phyloP scores from a whole-genome alignment of 768 basidiomycete genomes.

The Kwoniella dendrophila region DNA sequence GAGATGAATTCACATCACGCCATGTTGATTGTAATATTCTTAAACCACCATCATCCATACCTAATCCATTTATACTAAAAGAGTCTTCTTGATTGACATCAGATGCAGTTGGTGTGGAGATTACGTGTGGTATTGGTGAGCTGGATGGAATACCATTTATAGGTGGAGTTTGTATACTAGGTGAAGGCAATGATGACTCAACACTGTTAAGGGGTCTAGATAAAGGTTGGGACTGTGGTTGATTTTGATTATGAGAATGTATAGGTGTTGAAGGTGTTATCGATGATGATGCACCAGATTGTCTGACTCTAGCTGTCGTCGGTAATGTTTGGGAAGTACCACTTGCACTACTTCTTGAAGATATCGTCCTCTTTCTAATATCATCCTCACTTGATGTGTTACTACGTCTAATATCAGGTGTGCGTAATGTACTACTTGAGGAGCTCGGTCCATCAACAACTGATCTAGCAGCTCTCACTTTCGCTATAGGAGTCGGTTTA shows the following conservation, averaged over 20 bases:
- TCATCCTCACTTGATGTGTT: not conserved
- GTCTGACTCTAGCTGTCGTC: slow-evolving; percentile 8
- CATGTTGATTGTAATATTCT: slow-evolving; percentile 10
- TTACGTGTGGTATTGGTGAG: not conserved
- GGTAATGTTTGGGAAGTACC: not conserved
- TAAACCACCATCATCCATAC: slow-evolving; percentile 12
- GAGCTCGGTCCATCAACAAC: slow-evolving; percentile 2
- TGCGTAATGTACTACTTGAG: slow-evolving; percentile 6
- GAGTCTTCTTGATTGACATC: not conserved
- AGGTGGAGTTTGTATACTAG: slow-evolving; percentile 8
- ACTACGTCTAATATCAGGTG: slow-evolving; percentile 13
- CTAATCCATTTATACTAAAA: not conserved
- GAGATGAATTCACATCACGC: slow-evolving; percentile 3
- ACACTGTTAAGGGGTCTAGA: not conserved
- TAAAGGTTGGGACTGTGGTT: not conserved
- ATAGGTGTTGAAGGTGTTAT: slow-evolving; percentile 2
- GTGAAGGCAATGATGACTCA: not conserved
- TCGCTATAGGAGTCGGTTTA: slow-evolving; percentile 12
- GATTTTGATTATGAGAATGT: not conserved
- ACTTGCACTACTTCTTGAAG: slow-evolving; percentile 5
- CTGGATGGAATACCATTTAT: not conserved
- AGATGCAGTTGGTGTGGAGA: not conserved
- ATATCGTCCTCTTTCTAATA: slow-evolving; percentile 13
- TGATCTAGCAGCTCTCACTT: slow-evolving; percentile 10
- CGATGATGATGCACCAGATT: not conserved